Base-by-base conservation (phyloP, 495 filamentous ascomycete species). In the Trichoderma virens region DNA sequence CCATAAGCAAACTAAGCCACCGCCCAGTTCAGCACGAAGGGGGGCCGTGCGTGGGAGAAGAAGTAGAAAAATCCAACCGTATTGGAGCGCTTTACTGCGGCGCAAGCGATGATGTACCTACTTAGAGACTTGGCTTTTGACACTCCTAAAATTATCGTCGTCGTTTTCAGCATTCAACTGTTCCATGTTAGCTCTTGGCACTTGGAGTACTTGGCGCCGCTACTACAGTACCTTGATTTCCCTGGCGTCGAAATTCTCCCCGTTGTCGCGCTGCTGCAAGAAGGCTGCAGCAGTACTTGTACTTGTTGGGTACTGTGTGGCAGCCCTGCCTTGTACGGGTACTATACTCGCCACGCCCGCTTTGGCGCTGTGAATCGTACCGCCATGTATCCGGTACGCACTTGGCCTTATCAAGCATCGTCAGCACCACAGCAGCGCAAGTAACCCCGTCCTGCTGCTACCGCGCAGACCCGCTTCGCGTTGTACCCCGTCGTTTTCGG, bases 351-450 rank as follows among this genome's bases (percentile, higher is more conserved):
- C 18, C 13, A 18, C 38, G 38, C 38, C 38, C 38, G 38, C 38
- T n/a, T n/a, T 41, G 38, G 13, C 8, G 38, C 38, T 41, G 38
- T 41, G 38, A 16, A 11, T 18, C 2, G 38, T 41, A 41, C 38
- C 38, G 18, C n/a, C 45, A 51, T 20, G 45, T 51, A 16, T 9
- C 45, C 4, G 51, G 51, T 56, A 56, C 51, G 51, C 51, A 30
- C 51, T 56, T 56, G 51, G 25, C 51, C 51, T 27, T 56, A 56
- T 56, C 51, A 28, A 45, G 41, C 41, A 45, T 45, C 41, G 41
- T 8, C 41, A 45, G 41, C 41, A 45, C 16, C 41, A 18, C n/a
- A 13, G 6, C 34, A 13, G 6, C 34, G 16, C 27, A 27, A 56
- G 51, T 56, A 56, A 8, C 51, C 23, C 51, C 51, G 9, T 28